Base-by-base conservation (phyloP, 139 green algal genomes). In the Chlamydomonas applanata region DNA sequence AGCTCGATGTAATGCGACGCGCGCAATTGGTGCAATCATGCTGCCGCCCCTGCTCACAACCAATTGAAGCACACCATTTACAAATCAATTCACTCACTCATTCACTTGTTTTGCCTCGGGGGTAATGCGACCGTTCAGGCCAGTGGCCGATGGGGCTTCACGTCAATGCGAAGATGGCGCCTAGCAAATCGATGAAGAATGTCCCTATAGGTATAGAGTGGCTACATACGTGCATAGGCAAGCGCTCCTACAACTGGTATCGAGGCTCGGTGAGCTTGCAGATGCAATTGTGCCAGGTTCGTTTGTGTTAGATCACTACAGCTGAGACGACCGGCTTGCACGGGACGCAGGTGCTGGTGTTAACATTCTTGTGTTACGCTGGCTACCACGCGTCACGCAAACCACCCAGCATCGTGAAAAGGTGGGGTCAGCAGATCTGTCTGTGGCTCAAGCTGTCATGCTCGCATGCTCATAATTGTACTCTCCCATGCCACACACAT, bases 361-460 rank as follows among this genome's bases (percentile, higher is more conserved):
- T 98, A 2, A 98, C 94, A 0, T 98, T 98, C 79, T 45, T 97
- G 13, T 90, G 87, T 61, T 98, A 98, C 80, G 81, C 83, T 20
- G 79, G 86, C n/a, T 98, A 94, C 71, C 95, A 98, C 80, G 92
- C 92, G 33, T 91, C 89, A 0, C 85, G 95, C 20, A 98, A 97
- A 72, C 93, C 95, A 0, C 89, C 93, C 14, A 93, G 82, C 78
- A 95, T 98, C 36, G 94, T 98, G 2, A 98, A 98, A 49, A 88
- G 84, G 86, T 90, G 49, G 2, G 71, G 25, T 1, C 22, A 7
- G 40, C 40, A 49, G 40, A 49, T 49, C 40, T 11, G 40, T 7
- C 40, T 49, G 40, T 7, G 7, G 40, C 40, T 49, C 40, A 49
- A n/a, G 7, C 40, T 49, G 40, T 49, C 40, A 49, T 49, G 40